Base-by-base conservation (phyloP, 768 basidiomycete species). In the Tremella yokohamensis region DNA sequence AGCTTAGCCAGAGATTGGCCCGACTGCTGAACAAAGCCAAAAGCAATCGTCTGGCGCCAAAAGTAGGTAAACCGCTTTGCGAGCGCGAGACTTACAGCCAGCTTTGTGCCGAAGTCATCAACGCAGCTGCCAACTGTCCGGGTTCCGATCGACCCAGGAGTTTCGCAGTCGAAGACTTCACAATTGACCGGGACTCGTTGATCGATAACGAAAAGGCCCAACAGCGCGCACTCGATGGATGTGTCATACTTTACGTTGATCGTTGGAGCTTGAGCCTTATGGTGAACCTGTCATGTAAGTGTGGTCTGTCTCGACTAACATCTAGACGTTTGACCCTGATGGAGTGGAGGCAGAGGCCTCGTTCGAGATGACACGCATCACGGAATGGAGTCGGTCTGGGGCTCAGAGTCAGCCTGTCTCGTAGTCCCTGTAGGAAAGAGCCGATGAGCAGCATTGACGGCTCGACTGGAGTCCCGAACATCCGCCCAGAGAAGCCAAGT, bases 191-290 rank as follows among this genome's bases (percentile, higher is more conserved):
- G 8, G 13, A 51, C 13, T 24, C 55, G 25, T 15, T 51, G 24
- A 15, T 52, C 18, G 18, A n/a, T 3, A 52, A 34, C 20, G 11
- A 4, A 2, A 37, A 45, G 20, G 18, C 39, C n/a, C 39, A 40
- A 24, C 29, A 42, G 24, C 34, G 61, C 8, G 13, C 52, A 12
- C 8, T n/a, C 12, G 18, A 56, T 8, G 61, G 60, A 8, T 26
- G 53, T 8, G n/a, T 68, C 18, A 56, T 64, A 1, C 16, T 64
- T 0, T 68, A 68, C 40, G 26, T 68, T 11, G 66, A 64, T 42
- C 20, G 49, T 22, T 49, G 39, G 34, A 58, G 44, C 7, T 45
- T 54, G 49, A 20, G 18, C 13, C 29, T 56, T 26, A 59, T 58
- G 51, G 66, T 65, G 38, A 56, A 48, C 42, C 42, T n/a, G 42